phyloP scores from a whole-genome alignment of 2,329 filamentous ascomycete genomes.

The Trichoderma pleuroti region DNA sequence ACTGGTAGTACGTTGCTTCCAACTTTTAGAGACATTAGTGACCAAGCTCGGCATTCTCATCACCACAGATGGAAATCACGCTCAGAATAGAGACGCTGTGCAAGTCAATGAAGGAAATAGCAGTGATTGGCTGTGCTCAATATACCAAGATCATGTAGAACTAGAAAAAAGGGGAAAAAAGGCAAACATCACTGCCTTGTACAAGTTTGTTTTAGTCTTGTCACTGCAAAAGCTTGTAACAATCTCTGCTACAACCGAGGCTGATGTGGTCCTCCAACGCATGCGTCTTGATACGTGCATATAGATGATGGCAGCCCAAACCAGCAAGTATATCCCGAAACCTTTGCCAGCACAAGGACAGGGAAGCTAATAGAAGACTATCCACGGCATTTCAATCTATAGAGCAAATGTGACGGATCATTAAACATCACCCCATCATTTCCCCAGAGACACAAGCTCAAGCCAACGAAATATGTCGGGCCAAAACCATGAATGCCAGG shows the following conservation, averaged over 20 bases:
- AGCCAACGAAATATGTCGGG: not conserved
- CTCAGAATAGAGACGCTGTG: not conserved
- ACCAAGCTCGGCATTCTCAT: too few species aligned
- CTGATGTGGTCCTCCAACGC: not conserved
- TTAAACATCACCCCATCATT: not conserved
- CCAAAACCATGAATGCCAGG: not conserved
- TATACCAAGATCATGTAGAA: rapidly evolving
- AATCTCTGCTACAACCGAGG: not conserved
- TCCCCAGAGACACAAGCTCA: not conserved
- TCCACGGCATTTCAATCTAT: not conserved
- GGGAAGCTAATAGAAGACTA: not conserved
- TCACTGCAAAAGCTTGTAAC: not conserved
- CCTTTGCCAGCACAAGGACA: not conserved
- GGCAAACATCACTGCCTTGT: not conserved
- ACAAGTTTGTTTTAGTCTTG: not conserved
- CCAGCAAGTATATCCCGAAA: not conserved
- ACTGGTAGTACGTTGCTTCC: not conserved
- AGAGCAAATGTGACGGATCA: not conserved
- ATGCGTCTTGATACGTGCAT: not conserved
- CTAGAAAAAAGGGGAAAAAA: not conserved
- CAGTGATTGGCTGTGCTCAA: not conserved
- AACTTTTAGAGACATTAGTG: not conserved
- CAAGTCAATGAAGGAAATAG: not conserved
- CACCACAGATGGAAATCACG: not conserved
- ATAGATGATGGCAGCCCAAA: not conserved